Percentiles rank a stretch among this genome's conserved stretches.
These are phyloP conservation scores for Kwoniella shivajii DNA, from an alignment of 1,284 basidiomycete species.

Conservation along the genomic window DNA sequence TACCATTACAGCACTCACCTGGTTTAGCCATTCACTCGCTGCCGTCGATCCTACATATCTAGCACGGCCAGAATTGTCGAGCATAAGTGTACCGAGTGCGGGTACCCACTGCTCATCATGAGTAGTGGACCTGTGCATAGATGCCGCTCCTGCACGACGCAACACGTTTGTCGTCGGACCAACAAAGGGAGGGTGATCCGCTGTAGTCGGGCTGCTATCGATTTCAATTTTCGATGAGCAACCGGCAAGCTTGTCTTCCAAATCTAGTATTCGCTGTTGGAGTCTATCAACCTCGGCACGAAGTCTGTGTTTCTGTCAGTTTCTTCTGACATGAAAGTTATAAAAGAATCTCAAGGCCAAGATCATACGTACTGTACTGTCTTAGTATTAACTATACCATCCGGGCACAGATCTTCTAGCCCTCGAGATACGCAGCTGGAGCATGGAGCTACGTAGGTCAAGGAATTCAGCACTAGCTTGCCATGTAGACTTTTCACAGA, in stretches of 20 bases:
- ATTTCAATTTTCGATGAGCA: background rate
- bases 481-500: no score
- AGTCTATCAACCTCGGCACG: background rate
- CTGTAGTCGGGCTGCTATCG: background rate
- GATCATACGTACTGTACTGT: background rate
- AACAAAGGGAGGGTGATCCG: background rate
- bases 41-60: constrained; percentile 40
- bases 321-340: no score
- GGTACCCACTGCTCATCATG: background rate
- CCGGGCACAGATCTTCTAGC: background rate
- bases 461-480: no score
- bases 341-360: background rate
- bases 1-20: constrained; percentile 17
- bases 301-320: no score
- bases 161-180: background rate
- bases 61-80: constrained; percentile 31
- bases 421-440: background rate
- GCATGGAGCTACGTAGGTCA: background rate
- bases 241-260: background rate
- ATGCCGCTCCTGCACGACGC: no score
- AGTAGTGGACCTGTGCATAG: background rate
- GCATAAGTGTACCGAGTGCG: constrained; percentile 31
- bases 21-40: constrained; percentile 40
- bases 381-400: background rate
- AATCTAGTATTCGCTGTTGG: background rate